Base-by-base conservation (phyloP, 208 protist species). In the Trypanosomatidae sp. region DNA sequence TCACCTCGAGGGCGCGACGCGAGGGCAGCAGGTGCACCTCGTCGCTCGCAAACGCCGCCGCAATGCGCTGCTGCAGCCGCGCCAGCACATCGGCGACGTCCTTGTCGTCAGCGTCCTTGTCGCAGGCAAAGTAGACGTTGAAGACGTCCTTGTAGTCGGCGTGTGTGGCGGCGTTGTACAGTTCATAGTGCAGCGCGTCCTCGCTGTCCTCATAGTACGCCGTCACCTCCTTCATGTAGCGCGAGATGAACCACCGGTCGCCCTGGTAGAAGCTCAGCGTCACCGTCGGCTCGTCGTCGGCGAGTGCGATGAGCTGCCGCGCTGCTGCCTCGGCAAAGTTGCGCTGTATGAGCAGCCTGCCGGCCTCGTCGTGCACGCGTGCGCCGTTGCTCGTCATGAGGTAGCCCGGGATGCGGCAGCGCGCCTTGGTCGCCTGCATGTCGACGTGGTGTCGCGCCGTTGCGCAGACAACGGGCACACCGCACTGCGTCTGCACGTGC, bases 371-470 rank as follows among this genome's bases (percentile, higher is more conserved):
- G 49, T 75, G 59, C 3, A 65, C 66, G 7, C 66, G 61, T 4
- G 50, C 64, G 7, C 71, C 71, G 39, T 79, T 73, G 47, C 55
- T 66, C 20, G 71, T 69, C n/a, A 74, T 47, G 7, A 79, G 28
- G 42, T 71, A 79, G 26, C 56, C 61, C 2, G 63, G 25, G 11
- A 75, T 25, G 2, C 46, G 10, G 18, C 56, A 53, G 43, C 59
- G 55, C 24, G 47, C 48, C 52, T 33, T 53, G 5, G 60, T 77
- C 2, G 47, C 68, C 16, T 64, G 46, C 0, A 81, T 66, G 21
- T 73, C 63, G 11, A 24, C 20, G 48, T 81, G 63, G 26, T 64
- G 66, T 15, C 71, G 66, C 11, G 66, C 66, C 2, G 71, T 73
- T 6, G 71, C 71, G 21, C 71, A 61, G 32, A 81, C 30, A 4